Evolutionary conservation across 768 basidiomycete genomes (phyloP), one percentile per base, ranked within the genome.

Genomic region (Boletus bicolor): DNA sequence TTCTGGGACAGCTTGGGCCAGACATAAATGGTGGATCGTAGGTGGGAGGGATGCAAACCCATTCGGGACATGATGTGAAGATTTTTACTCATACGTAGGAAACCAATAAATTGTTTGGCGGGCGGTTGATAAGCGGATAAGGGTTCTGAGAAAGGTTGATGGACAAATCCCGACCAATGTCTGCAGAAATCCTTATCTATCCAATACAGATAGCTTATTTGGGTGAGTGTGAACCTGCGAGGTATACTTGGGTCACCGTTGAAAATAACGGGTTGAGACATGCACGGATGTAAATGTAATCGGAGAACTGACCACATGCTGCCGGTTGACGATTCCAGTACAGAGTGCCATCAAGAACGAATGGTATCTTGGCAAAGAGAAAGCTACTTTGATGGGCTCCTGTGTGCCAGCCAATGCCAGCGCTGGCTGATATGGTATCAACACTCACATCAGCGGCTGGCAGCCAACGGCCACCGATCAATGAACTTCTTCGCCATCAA

Each of bases 11-110:
- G 2, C 17, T 26, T 17, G 36, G 12, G 44, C 19, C 19, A 39
- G 21, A 32, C 61, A 66, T 68, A 67, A 61, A 68, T 68, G 54
- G 49, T 5, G 35, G 36, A 26, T 4, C 8, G 42, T 14, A 14
- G 35, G 50, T 32, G 47, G 53, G 55, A 53, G 38, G 47, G 44
- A 49, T 49, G 54, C 24, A 47, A 52, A 52, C 54, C 47, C 41
- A n/a, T 12, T 12, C 11, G 21, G 24, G 14, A 14, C 7, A 8
- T 34, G 32, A 14, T 44, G 47, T 43, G 56, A 49, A 38, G 30
- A 49, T 30, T 44, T 46, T 46, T 44, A 35, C 17, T 44, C 44
- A 47, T 38, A 17, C 35, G 4, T 0, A 44, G 26, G 36, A 9
- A 45, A 7, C 7, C 15, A 28, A 32, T 21, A 17, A 32, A 21